Conservation (phyloP, 345 rosid species). For the Geranium brycei region DNA sequence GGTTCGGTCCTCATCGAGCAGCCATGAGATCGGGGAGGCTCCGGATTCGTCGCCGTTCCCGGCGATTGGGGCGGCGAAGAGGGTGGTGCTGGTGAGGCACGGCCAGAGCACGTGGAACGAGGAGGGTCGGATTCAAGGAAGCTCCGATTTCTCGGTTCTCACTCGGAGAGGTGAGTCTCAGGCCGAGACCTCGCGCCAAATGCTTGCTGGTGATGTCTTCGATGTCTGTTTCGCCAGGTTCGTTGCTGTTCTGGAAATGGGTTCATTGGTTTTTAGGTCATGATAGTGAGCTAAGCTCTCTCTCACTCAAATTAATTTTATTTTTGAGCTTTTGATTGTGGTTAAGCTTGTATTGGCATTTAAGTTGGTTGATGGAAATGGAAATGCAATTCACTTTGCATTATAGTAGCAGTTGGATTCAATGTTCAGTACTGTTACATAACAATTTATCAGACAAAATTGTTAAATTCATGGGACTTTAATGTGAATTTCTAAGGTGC, state of each 20-base stretch:
- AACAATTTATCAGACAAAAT: no score
- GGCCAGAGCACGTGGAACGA: slow-evolving; percentile 97
- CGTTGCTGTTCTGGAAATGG: not conserved
- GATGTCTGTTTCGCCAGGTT: slow-evolving; percentile 79
- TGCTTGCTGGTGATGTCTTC: slow-evolving; percentile 72
- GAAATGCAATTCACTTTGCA: no score
- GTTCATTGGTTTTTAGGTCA: no score
- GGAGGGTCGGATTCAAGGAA: slow-evolving; percentile 91
- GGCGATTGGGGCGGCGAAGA: slow-evolving; percentile 40
- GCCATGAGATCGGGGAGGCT: slow-evolving; percentile 18
- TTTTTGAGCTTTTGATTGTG: no score
- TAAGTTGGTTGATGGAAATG: no score
- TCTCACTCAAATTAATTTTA: no score
- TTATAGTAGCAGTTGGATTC: no score
- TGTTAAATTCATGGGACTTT: no score
- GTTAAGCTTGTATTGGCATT: no score
- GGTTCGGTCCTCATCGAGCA: not conserved
- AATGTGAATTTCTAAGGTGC: no score
- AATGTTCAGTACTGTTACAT: no score
- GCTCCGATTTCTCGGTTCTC: slow-evolving; percentile 73
- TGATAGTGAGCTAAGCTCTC: no score
- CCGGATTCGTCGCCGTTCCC: slow-evolving; percentile 30
- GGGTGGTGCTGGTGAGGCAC: slow-evolving; percentile 86
- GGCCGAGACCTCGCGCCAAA: slow-evolving; percentile 79
- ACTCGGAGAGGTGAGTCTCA: slow-evolving; percentile 82